phyloP scores from a whole-genome alignment of 140 eudicot genomes.

The Anethum foeniculum region DNA sequence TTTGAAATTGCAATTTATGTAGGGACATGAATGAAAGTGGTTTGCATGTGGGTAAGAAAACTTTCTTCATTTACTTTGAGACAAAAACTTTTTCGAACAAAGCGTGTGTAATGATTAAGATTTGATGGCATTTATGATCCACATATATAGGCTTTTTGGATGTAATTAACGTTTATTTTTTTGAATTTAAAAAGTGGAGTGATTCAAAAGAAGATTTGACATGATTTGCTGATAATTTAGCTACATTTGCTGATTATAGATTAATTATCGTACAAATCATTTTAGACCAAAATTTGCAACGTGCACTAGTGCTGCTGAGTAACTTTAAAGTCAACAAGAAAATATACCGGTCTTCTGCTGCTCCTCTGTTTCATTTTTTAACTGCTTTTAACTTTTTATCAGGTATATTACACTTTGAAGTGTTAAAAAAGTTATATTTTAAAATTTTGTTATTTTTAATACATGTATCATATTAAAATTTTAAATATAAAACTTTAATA shows the following conservation, averaged over 20 bases:
- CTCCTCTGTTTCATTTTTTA: too few species aligned
- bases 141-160: conserved; percentile 14
- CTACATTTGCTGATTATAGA: background rate
- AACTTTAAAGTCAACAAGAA: too few species aligned
- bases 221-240: background rate
- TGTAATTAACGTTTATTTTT: background rate
- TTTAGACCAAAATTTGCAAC: too few species aligned
- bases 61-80: conserved; percentile 9
- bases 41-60: conserved; percentile 25
- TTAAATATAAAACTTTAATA: too few species aligned
- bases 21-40: conserved; percentile 1
- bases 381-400: too few species aligned
- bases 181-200: background rate
- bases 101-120: conserved; percentile 16
- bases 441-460: too few species aligned
- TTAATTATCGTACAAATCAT: background rate
- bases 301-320: too few species aligned
- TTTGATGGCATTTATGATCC: conserved; percentile 17
- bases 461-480: too few species aligned
- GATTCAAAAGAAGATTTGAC: background rate
- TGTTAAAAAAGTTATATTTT: too few species aligned
- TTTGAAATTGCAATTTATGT: background rate
- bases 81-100: background rate
- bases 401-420: too few species aligned
- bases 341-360: too few species aligned